Base-by-base conservation (phyloP, 768 basidiomycete species). In the Trametes coccinea region DNA sequence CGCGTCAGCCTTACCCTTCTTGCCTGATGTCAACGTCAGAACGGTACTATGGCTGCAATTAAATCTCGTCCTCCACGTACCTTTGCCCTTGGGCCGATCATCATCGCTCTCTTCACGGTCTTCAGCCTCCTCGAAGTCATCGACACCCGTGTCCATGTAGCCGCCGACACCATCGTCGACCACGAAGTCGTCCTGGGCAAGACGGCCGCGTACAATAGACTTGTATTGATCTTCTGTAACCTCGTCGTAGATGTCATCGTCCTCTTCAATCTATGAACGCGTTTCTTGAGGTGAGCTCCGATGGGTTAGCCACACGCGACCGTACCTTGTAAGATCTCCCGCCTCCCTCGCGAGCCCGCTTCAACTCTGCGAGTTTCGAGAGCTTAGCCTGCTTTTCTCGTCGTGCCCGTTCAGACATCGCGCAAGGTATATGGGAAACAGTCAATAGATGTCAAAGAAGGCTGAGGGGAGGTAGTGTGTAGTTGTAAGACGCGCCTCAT, bases 71-170 rank as follows among this genome's bases (percentile, higher is more conserved):
- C 22, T 22, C 22, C 59, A 52, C 66, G 11, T 80, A 70, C 74
- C 79, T 68, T 76, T 79, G 61, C 66, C 76, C 33, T 76, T 74
- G 2, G 37, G 46, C 4, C 75, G 75, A 16, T 74, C 77, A 6
- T 85, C 86, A 44, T 83, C 83, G 8, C 87, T 83, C 6, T 82
- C 80, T 31, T 81, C 82, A n/a, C 83, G 81, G 49, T 82, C 79
- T 31, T 81, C 79, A 8, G 78, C 83, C 30, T 81, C 82, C 34
- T 82, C 84, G 89, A 93, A 98, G 69, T 96, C 95, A 60, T 98
- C 97, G 87, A 94, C 88, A 4, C 97, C 97, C 70, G 97, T 93
- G 77, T 99, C 97, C 72, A 89, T 87, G 69, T 99, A 98, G 5
- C 93, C 97, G 13, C 80, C 83, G 0, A 89, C 83, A 30, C 94